Evolutionary conservation across 1,284 basidiomycete genomes (phyloP).

Genomic region (Cronartium quercuum): DNA sequence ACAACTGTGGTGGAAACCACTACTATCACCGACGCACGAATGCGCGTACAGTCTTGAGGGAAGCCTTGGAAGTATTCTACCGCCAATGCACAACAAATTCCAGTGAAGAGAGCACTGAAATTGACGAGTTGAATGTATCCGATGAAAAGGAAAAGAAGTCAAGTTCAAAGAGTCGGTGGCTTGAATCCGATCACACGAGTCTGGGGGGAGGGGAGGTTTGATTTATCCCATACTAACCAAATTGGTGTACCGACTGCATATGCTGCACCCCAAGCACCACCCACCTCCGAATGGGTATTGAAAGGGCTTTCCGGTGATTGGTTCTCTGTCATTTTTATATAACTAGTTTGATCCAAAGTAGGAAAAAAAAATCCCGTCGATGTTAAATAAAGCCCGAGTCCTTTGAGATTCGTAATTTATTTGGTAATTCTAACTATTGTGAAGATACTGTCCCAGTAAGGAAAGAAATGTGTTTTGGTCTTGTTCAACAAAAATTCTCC

Average conservation of each 20-base stretch:
- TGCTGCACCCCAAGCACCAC: constrained; percentile 38
- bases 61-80: constrained; percentile 37
- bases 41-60: constrained; percentile 25
- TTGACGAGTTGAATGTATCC: background rate
- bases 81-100: constrained; percentile 32
- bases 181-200: background rate
- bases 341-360: too few species aligned
- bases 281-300: constrained; percentile 21
- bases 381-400: too few species aligned
- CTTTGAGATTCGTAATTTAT: too few species aligned
- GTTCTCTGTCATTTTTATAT: too few species aligned
- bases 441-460: too few species aligned
- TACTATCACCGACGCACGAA: constrained; percentile 31
- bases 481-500: too few species aligned
- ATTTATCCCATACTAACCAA: constrained; percentile 9
- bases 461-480: too few species aligned
- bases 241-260: constrained; percentile 37
- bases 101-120: constrained; percentile 30
- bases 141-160: background rate
- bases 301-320: too few species aligned
- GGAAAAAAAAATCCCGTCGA: too few species aligned
- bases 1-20: constrained; percentile 29
- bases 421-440: too few species aligned
- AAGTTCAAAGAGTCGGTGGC: background rate
- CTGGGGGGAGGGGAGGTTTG: too few species aligned